phyloP scores from a whole-genome alignment of 176 grass and related monocot genomes.

The Rhynchospora breviuscula region DNA sequence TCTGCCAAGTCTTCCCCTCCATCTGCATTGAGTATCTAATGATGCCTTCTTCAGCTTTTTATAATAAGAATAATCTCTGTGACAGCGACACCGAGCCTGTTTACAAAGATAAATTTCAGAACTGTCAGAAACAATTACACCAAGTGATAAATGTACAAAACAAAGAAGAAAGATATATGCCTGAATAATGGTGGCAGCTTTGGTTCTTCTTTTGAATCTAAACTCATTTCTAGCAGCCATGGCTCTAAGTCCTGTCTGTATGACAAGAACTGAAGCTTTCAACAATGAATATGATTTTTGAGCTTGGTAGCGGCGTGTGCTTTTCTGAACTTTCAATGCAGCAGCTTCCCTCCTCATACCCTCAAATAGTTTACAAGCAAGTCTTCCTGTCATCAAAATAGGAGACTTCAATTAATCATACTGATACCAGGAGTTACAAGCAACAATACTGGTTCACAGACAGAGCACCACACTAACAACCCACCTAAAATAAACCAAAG shows the following conservation, averaged over 20 bases:
- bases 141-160: conserved; percentile 19
- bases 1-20: conserved; percentile 82
- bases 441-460: conserved; percentile 5
- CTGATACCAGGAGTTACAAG: not conserved
- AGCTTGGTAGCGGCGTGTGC: conserved; percentile 59
- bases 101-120: conserved; percentile 16
- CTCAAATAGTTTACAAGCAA: conserved; percentile 82
- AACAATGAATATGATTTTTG: conserved; percentile 61
- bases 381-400: conserved; percentile 54
- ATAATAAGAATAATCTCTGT: conserved; percentile 65
- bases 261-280: conserved; percentile 59
- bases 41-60: conserved; percentile 67
- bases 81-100: conserved; percentile 76
- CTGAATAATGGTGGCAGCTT: conserved; percentile 71
- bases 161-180: conserved; percentile 31
- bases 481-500: not conserved
- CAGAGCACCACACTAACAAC: not conserved
- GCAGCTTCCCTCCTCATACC: conserved; percentile 65
- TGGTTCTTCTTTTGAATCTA: conserved; percentile 69
- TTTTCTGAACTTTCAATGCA: conserved; percentile 91
- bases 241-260: conserved; percentile 77
- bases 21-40: conserved; percentile 93
- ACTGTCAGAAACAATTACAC: not conserved
- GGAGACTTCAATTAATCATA: conserved; percentile 7
- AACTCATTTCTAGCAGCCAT: conserved; percentile 85